These are phyloP conservation scores for Gomphus sp. DNA, from an alignment of 1,284 basidiomycete species.

Conservation along the genomic window DNA sequence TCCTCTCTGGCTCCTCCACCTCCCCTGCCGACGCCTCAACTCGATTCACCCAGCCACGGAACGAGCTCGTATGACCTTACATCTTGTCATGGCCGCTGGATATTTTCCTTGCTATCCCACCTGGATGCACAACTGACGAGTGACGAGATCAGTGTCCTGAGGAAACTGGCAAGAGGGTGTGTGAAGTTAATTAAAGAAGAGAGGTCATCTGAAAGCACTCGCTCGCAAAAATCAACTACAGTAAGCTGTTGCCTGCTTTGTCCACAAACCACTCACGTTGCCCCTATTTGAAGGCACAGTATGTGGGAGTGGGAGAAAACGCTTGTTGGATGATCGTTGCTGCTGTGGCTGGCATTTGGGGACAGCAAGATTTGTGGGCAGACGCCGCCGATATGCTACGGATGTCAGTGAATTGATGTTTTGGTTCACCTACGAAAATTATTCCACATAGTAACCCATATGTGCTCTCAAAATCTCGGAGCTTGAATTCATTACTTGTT, in stretches of 20 bases:
- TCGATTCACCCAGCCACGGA: slow-evolving; percentile 8
- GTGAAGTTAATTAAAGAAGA: slow-evolving; percentile 43
- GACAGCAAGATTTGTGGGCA: slow-evolving; percentile 78
- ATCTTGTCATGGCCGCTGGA: slow-evolving; percentile 70
- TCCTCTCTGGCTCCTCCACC: slow-evolving; percentile 21
- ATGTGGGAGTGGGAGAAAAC: slow-evolving; percentile 40
- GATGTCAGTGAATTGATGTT: neutral
- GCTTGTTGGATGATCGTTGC: slow-evolving; percentile 83
- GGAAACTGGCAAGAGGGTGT: slow-evolving; percentile 70
- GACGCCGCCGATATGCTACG: slow-evolving; percentile 49
- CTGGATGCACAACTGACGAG: slow-evolving; percentile 66
- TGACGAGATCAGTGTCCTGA: slow-evolving; percentile 71
- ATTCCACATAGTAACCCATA: no score
- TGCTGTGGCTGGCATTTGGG: slow-evolving; percentile 71
- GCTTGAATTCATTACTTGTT: no score
- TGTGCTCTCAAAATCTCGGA: no score
- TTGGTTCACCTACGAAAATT: no score
- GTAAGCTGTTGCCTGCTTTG: slow-evolving; percentile 12
- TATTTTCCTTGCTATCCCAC: slow-evolving; percentile 69
- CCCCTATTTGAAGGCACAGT: slow-evolving; percentile 13
- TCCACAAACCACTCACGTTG: neutral
- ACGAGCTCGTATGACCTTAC: slow-evolving; percentile 27
- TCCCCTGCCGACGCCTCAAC: slow-evolving; percentile 21
- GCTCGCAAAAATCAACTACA: slow-evolving; percentile 15
- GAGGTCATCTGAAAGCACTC: slow-evolving; percentile 11